Base-by-base conservation (phyloP, 495 filamentous ascomycete species). In the Lasiosphaeriaceae sp. region DNA sequence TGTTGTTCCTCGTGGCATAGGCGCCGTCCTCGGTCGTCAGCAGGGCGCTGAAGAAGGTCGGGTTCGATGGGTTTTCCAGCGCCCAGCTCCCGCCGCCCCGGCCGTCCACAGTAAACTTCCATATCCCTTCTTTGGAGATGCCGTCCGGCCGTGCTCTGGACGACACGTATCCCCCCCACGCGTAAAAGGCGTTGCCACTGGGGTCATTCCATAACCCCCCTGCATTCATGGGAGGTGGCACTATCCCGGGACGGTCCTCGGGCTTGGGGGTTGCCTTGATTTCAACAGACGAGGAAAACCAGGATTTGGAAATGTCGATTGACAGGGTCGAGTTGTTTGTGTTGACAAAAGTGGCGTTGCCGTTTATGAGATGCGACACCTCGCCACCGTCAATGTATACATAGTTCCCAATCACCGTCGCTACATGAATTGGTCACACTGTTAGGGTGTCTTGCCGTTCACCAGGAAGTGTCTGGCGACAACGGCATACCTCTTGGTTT, bases 51-150 rank as follows among this genome's bases (percentile, higher is more conserved):
- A 62, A 56, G 2, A 39, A 19, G 0, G 22, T 12, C 4, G 50
- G 31, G 31, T 59, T 56, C 0, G 49, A 19, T 1, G 50, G 17
- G 8, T 41, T 5, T 26, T 54, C 58, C 11, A 61, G 47, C 16
- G 63, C 49, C 75, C 75, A 78, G 12, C 35, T 41, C 1, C 75
- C 75, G 12, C 63, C 66, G 19, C 69, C 70, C 2, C 47, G 47
- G 50, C 65, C 64, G 39, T 76, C 73, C 12, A 68, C 59, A 44
- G 57, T 55, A 47, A 76, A 68, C 50, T 66, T 66, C 68, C 71
- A 72, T 9, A 68, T 59, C 41, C 54, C 57, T 22, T 58, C 61
- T 9, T 29, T 41, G 0, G 62, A 57, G 5, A 62, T 60, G 11
- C 8, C 20, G 16, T n/a, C 21, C 2, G 21, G 19, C 35, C 44